Base-by-base conservation (phyloP, 805 yeast species). In the Zygoascus flipseniorum region DNA sequence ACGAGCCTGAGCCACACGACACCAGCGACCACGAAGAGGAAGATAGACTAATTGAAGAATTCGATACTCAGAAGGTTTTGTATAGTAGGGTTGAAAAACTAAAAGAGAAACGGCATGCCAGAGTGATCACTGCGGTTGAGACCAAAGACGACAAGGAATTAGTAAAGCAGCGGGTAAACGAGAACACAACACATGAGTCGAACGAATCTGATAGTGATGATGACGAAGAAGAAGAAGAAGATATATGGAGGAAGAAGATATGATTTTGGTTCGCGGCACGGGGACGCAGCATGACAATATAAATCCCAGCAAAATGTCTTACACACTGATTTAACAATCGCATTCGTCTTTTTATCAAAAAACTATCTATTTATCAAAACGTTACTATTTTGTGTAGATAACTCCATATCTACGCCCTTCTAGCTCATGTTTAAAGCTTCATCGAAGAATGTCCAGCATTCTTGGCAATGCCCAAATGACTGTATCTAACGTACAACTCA, bases 401-500 rank as follows among this genome's bases (percentile, higher is more conserved):
- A 23, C 28, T 23, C 6, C 6, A 23, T 23, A 23, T 23, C 28
- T 23, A 23, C 28, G 6, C 28, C 28, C 28, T 23, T 23, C 28
- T 6, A 23, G 28, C 28, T 23, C 28, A 23, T 6, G 6, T 23
- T 6, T 23, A 23, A 23, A 23, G 28, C 6, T 23, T 23, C 28
- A 23, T 6, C 28, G 28, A 23, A 23, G 28, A 23, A 23, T 23
- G 28, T 6, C 28, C 28, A 23, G 28, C 28, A 23, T 35, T 35
- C 39, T 13, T n/a, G 16, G 39, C 4, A 8, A 8, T n/a, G 16
- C 45, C 26, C 14, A 19, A 14, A 44, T 8, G 42, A 8, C 62
- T 64, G 61, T 85, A 84, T 48, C 88, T 67, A 28, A 85, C 78
- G 63, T 84, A 81, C 44, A 86, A 71, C 31, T 84, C 88, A 66